These are phyloP conservation scores for Psidium guajava DNA, from an alignment of 345 rosid species.

Conservation along the genomic window DNA sequence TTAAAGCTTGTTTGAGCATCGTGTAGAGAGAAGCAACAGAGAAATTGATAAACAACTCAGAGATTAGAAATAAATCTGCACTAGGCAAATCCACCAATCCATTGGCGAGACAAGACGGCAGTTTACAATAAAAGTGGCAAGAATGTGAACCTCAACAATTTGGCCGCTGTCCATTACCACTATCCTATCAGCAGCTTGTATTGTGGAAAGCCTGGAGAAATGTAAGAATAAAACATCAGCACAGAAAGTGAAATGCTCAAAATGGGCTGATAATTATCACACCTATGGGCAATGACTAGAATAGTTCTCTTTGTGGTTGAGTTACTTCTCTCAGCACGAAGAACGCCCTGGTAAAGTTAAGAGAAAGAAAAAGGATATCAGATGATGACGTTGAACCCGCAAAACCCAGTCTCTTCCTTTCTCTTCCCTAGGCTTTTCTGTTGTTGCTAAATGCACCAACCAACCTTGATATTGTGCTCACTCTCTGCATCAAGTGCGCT, in stretches of 20 bases:
- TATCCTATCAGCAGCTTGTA: conserved; percentile 85
- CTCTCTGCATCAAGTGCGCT: conserved; percentile 98
- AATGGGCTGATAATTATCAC: neutral
- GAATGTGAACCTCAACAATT: conserved; percentile 55
- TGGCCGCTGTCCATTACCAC: conserved; percentile 82
- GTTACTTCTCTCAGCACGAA: conserved; percentile 57
- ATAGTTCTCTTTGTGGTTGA: conserved; percentile 57
- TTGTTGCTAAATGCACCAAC: neutral
- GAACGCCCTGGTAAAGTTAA: conserved; percentile 50
- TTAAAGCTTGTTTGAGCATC: neutral
- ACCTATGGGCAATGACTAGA: conserved; percentile 90
- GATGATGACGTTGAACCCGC: neutral
- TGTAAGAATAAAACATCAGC: neutral
- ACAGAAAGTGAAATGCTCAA: neutral
- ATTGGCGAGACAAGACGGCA: neutral
- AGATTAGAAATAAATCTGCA: neutral
- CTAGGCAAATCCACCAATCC: neutral
- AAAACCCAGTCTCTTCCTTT: neutral
- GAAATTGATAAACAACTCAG: neutral
- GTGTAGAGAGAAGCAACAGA: neutral
- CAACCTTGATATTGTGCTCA: conserved; percentile 88
- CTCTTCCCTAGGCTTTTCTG: neutral
- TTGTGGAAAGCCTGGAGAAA: conserved; percentile 72
- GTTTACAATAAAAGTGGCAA: neutral
- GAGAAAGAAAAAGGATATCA: neutral